Conservation (phyloP, 2,329 filamentous ascomycete species). For the Orbilia ellipsospora region DNA sequence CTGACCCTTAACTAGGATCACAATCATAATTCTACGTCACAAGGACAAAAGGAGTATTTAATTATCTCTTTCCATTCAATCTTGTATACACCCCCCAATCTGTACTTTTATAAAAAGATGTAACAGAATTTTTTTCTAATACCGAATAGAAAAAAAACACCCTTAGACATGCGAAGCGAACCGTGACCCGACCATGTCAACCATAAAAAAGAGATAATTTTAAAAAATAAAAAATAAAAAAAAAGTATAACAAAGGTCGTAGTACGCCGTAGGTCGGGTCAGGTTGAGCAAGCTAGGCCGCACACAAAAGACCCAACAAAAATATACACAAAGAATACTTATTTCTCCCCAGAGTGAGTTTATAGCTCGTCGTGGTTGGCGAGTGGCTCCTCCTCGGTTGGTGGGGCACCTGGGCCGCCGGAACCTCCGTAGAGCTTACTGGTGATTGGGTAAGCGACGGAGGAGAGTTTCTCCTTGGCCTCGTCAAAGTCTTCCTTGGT, state of each 20-base stretch:
- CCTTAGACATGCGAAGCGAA: too few relatives aligned
- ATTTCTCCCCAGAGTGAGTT: slow-evolving; percentile 59
- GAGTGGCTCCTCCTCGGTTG: slow-evolving; percentile 75
- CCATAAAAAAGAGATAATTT: background rate
- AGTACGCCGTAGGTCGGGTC: background rate
- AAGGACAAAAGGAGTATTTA: too few relatives aligned
- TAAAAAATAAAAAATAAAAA: background rate
- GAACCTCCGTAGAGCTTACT: slow-evolving; percentile 90
- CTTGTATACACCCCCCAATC: too few relatives aligned
- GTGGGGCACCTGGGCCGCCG: slow-evolving; percentile 69
- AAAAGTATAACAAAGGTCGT: background rate
- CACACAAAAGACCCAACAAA: background rate
- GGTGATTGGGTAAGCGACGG: slow-evolving; percentile 97
- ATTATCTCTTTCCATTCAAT: too few relatives aligned
- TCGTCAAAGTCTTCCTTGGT: slow-evolving; percentile 96
- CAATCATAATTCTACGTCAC: too few relatives aligned
- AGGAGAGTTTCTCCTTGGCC: slow-evolving; percentile 98
- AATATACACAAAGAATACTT: slow-evolving; percentile 52
- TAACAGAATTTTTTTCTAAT: too few relatives aligned
- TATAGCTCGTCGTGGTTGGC: slow-evolving; percentile 81
- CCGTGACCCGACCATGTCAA: slow-evolving; percentile 3
- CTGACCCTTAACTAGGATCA: too few relatives aligned
- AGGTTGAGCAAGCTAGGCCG: too few relatives aligned
- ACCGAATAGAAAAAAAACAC: too few relatives aligned
- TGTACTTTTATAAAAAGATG: too few relatives aligned